Base-by-base conservation (phyloP, 148 eudicot genomes). In the Silene conica region DNA sequence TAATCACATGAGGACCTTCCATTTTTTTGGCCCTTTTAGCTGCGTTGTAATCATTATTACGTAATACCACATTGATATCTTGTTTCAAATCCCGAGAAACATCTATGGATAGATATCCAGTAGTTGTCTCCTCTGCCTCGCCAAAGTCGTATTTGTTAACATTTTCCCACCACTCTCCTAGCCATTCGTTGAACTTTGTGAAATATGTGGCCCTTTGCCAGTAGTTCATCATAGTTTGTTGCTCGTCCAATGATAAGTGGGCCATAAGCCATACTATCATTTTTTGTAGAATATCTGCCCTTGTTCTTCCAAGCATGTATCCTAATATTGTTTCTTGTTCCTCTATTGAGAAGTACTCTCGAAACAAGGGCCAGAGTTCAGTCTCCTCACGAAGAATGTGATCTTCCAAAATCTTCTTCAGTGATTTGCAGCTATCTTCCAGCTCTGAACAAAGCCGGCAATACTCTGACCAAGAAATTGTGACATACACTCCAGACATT, bases 151-250 rank as follows among this genome's bases (percentile, higher is more conserved):
- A 71, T 20, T 50, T 80, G 50, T 83, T 74, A 77, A 85, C 80
- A 70, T 87, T 89, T 73, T 84, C 97, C 97, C 92, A 92, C 97
- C 99, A 96, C 80, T 92, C 99, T 65, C 81, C 82, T 61, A 96
- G 70, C 99, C 99, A 96, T 75, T 92, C 91, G 79, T 76, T 70
- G 76, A 96, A 96, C 87, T 84, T 96, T 28, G 99, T 96, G 77
- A 83, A 76, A 79, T 80, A 86, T 10, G 99, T 82, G 76, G 83
- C 86, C 57, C 83, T 84, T 55, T 76, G 87, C 99, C 99, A 96
- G 38, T 83, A 81, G 81, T 88, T 79, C 83, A 90, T 83, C 71
- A 90, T 73, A 31, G 86, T 87, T 55, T 84, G 78, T 60, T 82
- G 93, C 82, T 96, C 99, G 34, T 89, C 96, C 20, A 74, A 71